These are phyloP conservation scores for Ophidiomyces ophidiicola DNA, from an alignment of 2,329 filamentous ascomycete species.

Conservation along the genomic window DNA sequence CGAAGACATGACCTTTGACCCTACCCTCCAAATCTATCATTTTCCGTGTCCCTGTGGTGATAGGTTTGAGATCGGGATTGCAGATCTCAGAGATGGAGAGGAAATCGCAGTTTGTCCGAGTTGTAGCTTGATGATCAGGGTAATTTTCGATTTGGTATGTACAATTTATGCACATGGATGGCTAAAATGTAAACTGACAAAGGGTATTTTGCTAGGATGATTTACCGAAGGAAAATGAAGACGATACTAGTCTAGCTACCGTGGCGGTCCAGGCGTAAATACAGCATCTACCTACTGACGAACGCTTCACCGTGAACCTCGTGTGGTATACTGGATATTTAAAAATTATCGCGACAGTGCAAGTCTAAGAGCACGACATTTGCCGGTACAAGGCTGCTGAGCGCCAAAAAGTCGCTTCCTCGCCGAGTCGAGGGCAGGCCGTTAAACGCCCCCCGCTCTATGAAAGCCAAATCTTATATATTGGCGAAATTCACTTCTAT, in stretches of 20 bases:
- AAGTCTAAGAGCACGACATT: too few species aligned
- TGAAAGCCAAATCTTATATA: too few species aligned
- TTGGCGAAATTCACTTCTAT: too few species aligned
- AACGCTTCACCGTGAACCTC: too few species aligned
- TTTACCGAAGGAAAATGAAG: constrained; percentile 37
- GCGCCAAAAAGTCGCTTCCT: too few species aligned
- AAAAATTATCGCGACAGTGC: too few species aligned
- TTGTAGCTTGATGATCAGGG: constrained; percentile 90
- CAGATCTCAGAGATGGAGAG: constrained; percentile 73
- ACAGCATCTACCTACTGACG: too few species aligned
- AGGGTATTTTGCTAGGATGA: constrained; percentile 32
- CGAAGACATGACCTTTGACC: constrained; percentile 92
- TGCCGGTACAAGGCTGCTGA: too few species aligned
- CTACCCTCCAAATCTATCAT: constrained; percentile 72
- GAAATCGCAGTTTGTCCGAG: constrained; percentile 96
- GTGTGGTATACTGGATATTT: too few species aligned
- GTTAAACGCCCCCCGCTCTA: too few species aligned
- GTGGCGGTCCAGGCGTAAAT: constrained; percentile 32
- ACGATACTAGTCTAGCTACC: constrained; percentile 17
- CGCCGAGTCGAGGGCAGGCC: too few species aligned
- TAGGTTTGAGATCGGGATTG: constrained; percentile 79
- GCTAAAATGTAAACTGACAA: constrained; percentile 4
- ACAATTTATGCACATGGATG: constrained; percentile 8
- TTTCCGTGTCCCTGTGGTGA: constrained; percentile 97
- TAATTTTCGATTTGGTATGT: constrained; percentile 77